Evolutionary conservation across 164 flowering plant species (phyloP), one percentile per base, ranked within the genome.

Genomic region (Aristolochia fimbriata): DNA sequence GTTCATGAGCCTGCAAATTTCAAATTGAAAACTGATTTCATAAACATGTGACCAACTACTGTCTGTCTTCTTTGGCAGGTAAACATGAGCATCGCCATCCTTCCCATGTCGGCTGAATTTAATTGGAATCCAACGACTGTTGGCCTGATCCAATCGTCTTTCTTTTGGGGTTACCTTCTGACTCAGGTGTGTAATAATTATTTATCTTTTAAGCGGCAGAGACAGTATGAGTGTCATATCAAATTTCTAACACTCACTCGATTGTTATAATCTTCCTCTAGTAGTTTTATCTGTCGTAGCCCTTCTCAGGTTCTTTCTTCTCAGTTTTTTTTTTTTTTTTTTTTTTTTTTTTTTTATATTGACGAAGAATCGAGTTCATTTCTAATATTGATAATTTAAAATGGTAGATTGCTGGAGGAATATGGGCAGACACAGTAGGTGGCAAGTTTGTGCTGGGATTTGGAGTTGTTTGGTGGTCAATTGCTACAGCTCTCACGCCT

Each of bases 401-500:
- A 58, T 41, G 22, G 61, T 78, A 92, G 98, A 72, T 93, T 83
- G 94, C 96, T 49, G 98, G 98, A 71, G 98, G 98, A 41, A 87
- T 93, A 52, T 90, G 94, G 98, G 98, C 98, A 21, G 98, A 93
- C 75, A 90, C 76, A 55, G 82, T 93, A 55, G 98, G 98, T 58
- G 97, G 97, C 50, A 93, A 93, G 74, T 51, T 24, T 62, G 98
- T 93, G 0, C 68, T 93, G 65, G 97, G 83, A 57, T 89, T 93
- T 74, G 98, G 87, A 8, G 99, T 93, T 6, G 69, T 93, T 67
- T 93, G 99, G 99, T 90, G 98, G 98, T 93, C 98, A n/a, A 47
- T 90, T 60, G 97, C 98, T 41, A 93, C 98, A 46, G 68, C 54
- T 70, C 80, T 93, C 37, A 93, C 98, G 0, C 98, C 98, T 31